phyloP scores from a whole-genome alignment of 768 basidiomycete genomes.

The Melanogaster broomeanus region DNA sequence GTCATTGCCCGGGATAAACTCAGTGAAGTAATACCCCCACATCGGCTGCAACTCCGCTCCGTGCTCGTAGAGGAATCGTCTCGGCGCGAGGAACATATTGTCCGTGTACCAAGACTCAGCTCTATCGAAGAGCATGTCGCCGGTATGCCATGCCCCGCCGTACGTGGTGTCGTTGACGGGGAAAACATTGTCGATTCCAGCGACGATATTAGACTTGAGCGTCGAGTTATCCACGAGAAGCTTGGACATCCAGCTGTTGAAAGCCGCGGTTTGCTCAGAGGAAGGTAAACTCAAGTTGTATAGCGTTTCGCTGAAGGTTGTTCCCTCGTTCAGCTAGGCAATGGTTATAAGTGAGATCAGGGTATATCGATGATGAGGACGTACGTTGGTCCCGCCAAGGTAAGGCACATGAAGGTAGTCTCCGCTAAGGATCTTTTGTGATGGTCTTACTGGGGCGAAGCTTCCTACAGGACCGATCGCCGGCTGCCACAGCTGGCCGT shows the following conservation, averaged over 20 bases:
- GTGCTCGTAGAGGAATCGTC: constrained; percentile 51
- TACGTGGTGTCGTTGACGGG: constrained; percentile 49
- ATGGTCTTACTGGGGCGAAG: constrained; percentile 47
- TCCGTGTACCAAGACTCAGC: constrained; percentile 60
- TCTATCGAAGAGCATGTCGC: constrained; percentile 60
- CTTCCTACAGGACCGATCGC: constrained; percentile 52
- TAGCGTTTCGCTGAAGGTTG: constrained; percentile 21
- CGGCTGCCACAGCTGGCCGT: constrained; percentile 59
- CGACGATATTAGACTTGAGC: neutral
- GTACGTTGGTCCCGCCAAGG: constrained; percentile 58
- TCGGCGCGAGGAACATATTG: constrained; percentile 53
- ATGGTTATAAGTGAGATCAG: neutral
- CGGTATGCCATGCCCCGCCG: constrained; percentile 57
- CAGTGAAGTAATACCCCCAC: constrained; percentile 56
- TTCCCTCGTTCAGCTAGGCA: constrained; percentile 17
- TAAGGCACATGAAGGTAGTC: constrained; percentile 56
- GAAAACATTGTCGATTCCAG: no score
- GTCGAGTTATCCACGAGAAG: constrained; percentile 51
- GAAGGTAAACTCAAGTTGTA: constrained; percentile 40
- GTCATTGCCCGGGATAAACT: constrained; percentile 60
- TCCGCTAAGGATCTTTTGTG: constrained; percentile 44
- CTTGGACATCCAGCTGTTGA: constrained; percentile 47
- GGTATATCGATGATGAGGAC: no score
- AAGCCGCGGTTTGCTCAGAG: constrained; percentile 41
- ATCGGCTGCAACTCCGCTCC: constrained; percentile 48